Evolutionary conservation across 352 stramenopile genomes (phyloP).

Genomic region (Phytopythium helicoides): DNA sequence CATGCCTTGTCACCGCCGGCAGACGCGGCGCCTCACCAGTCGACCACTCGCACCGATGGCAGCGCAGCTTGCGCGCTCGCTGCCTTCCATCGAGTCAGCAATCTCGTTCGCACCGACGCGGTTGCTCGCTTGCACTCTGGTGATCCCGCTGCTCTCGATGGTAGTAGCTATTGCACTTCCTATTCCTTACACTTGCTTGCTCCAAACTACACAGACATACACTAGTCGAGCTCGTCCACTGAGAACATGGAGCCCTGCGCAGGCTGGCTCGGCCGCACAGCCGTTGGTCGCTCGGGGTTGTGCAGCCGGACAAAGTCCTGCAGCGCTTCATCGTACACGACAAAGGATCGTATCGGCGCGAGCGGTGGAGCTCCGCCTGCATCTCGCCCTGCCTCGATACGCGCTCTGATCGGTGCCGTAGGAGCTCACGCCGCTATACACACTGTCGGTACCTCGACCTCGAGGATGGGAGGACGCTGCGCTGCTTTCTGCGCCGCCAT

Average conservation of each 20-base stretch:
- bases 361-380: neutral
- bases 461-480: neutral
- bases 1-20: no score
- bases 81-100: no score
- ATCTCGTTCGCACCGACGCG: no score
- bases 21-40: no score
- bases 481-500: neutral
- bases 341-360: neutral
- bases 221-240: slow-evolving; percentile 6
- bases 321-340: slow-evolving; percentile 9
- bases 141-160: no score
- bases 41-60: no score
- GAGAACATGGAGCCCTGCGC: slow-evolving; percentile 2
- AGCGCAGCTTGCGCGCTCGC: no score
- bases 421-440: slow-evolving; percentile 4
- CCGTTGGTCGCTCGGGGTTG: slow-evolving; percentile 9
- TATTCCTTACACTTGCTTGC: no score
- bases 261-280: neutral
- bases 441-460: neutral
- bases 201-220: neutral
- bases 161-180: no score
- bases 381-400: neutral
- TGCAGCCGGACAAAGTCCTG: slow-evolving; percentile 5
- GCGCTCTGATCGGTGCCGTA: slow-evolving; percentile 1
- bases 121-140: no score